Evolutionary conservation across 2,329 filamentous ascomycete genomes (phyloP).

Genomic region (Fusarium xyrophilum): DNA sequence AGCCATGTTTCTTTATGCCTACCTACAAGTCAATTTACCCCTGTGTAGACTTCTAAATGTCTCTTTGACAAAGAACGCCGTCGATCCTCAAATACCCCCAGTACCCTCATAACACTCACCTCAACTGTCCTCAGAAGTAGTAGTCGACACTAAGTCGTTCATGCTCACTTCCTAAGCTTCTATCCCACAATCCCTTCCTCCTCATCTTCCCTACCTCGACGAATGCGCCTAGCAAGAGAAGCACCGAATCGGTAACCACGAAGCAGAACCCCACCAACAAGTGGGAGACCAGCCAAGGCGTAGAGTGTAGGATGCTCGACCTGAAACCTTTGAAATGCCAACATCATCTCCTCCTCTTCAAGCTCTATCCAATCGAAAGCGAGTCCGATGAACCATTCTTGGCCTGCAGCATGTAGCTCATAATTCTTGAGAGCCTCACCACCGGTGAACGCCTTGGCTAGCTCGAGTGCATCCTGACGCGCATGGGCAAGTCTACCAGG

Average conservation of each 20-base stretch:
- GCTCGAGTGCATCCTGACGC: fast-evolving
- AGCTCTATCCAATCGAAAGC: neutral
- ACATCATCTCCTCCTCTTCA: neutral
- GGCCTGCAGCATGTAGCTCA: fast-evolving
- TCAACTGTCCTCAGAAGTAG: neutral
- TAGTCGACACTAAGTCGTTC: fast-evolving
- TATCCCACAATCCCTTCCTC: too few species aligned
- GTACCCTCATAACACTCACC: neutral
- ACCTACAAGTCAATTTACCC: too few species aligned
- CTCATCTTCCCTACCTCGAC: neutral
- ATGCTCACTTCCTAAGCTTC: too few species aligned
- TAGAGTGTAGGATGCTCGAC: too few species aligned
- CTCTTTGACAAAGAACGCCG: too few species aligned
- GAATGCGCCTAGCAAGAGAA: neutral
- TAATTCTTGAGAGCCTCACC: neutral
- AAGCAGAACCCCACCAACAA: neutral
- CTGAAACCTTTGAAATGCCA: neutral
- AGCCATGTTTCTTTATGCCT: neutral
- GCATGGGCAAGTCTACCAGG: neutral
- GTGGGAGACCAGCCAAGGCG: neutral
- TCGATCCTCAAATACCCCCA: neutral
- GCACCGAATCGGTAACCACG: neutral
- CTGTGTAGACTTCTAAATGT: fast-evolving
- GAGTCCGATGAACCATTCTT: too few species aligned
- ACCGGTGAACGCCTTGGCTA: neutral